These are phyloP conservation scores for Metrosideros polymorpha DNA, from an alignment of 441 rosid genomes.

Conservation along the genomic window DNA sequence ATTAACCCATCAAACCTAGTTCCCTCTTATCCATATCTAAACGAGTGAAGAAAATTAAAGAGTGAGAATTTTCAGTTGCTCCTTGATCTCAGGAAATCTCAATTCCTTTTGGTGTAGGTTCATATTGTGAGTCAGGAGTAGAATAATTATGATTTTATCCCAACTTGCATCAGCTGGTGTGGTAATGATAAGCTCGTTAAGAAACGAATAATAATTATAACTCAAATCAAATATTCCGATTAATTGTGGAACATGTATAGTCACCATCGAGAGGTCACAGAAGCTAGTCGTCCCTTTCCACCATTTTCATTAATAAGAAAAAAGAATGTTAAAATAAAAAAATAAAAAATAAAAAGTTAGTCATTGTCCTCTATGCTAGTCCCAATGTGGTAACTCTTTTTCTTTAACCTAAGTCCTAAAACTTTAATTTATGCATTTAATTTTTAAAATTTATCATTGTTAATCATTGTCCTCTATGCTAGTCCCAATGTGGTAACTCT, in stretches of 20 bases:
- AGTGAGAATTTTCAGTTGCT: background rate
- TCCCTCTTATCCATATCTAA: background rate
- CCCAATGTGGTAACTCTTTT: background rate
- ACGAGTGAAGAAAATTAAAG: background rate
- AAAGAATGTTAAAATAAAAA: background rate
- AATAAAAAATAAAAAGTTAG: no score
- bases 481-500: background rate
- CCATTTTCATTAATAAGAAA: background rate
- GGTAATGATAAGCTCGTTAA: background rate
- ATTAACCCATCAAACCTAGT: background rate
- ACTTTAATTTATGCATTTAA: background rate
- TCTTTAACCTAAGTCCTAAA: background rate
- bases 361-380: background rate
- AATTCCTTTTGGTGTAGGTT: background rate
- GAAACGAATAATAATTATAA: background rate
- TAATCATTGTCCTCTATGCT: background rate
- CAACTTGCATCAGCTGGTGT: no score
- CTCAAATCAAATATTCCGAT: no score
- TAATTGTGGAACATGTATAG: background rate
- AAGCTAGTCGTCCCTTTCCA: background rate
- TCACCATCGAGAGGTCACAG: accelerated
- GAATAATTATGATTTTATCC: no score
- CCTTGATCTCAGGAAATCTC: background rate
- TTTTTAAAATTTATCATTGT: background rate
- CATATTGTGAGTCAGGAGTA: accelerated